Base-by-base conservation (phyloP, 768 basidiomycete species). In the Collybia nuda region DNA sequence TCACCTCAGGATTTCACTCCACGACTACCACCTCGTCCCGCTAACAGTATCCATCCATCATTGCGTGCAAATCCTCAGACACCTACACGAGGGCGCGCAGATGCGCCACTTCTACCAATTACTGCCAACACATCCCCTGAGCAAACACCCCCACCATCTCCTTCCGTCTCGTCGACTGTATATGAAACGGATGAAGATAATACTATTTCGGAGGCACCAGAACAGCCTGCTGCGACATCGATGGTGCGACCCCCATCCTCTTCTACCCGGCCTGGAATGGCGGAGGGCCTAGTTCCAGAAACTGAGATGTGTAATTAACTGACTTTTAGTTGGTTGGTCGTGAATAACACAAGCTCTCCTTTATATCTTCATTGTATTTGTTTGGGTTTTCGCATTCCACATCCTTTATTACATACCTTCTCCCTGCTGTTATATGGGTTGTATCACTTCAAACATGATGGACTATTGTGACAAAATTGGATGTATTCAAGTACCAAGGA, bases 31-130 rank as follows among this genome's bases (percentile, higher is more conserved):
- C 60, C 77, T 4, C 80, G 86, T 22, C 90, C 90, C 2, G 70
- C 79, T 12, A 79, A 75, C 40, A 91, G 89, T 60, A 91, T 92
- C 47, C 90, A 92, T 56, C 90, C 89, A 11, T 90, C 88, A 11
- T 70, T 81, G 19, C 80, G 88, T 22, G 72, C 73, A 7, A 76
- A 76, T 60, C 72, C 75, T 15, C 62, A 69, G 29, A 76, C 82
- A 0, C 82, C 86, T 4, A 74, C 62, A 17, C 70, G 68, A 56
- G 75, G 72, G 44, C 59, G 47, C 6, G 36, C 69, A 58, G 67
- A 67, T 38, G 59, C 29, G 14, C 56, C 57, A 15, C 57, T 66
- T 2, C 39, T 67, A 21, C 63, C 64, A 14, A 54, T 59, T 24
- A 64, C 64, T 41, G 43, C 59, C 6, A 53, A 51, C 7, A 53